Evolutionary conservation across 768 basidiomycete species (phyloP).

Genomic region (Pisolithus sp.): DNA sequence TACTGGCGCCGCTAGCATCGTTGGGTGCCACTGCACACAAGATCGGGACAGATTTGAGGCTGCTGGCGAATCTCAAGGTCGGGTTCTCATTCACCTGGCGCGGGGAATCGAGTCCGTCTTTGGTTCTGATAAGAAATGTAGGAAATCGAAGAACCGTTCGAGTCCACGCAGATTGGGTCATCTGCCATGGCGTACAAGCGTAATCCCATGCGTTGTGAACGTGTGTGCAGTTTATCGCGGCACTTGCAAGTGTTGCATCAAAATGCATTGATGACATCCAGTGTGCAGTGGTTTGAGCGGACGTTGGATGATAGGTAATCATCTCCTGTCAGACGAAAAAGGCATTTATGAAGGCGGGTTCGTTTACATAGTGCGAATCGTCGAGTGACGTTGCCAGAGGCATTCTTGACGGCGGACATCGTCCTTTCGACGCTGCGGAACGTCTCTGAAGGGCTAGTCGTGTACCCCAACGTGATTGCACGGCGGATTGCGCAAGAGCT

Average conservation of each 20-base stretch:
- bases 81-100: not conserved
- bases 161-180: conserved; percentile 84
- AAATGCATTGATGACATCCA: conserved; percentile 91
- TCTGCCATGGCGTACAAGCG: conserved; percentile 99
- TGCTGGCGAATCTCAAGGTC: conserved; percentile 91
- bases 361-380: conserved; percentile 74
- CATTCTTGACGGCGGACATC: conserved; percentile 95
- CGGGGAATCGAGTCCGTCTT: too few species aligned
- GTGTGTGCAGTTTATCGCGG: conserved; percentile 92
- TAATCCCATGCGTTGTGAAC: conserved; percentile 98
- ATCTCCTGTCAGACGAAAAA: not conserved
- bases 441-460: conserved; percentile 97
- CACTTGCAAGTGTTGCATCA: conserved; percentile 96
- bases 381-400: conserved; percentile 92
- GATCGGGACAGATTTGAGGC: conserved; percentile 90
- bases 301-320: conserved; percentile 89
- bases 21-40: conserved; percentile 96
- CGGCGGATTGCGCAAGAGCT: conserved; percentile 90
- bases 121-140: too few species aligned
- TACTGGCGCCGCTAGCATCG: conserved; percentile 83
- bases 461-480: conserved; percentile 93
- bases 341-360: not conserved
- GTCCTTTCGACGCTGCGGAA: conserved; percentile 94
- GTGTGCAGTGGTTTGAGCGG: conserved; percentile 97
- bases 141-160: too few species aligned